Conservation (phyloP, 768 basidiomycete genomes). For the Collybia sordida region DNA sequence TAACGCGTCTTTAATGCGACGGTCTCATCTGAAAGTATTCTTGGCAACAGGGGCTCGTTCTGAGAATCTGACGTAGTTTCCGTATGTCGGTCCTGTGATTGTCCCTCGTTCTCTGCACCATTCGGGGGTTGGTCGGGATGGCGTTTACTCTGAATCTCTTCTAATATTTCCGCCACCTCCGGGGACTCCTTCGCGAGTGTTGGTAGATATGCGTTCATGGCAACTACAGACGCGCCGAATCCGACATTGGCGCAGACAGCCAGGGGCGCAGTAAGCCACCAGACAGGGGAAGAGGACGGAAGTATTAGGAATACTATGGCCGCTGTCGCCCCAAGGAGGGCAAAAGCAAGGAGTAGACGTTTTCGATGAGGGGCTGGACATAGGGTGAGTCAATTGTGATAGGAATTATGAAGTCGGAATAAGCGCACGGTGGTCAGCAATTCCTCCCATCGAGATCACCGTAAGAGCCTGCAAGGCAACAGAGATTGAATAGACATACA, state of each 20-base stretch:
- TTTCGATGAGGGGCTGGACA: slow-evolving; percentile 75
- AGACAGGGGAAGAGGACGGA: slow-evolving; percentile 67
- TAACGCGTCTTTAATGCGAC: slow-evolving; percentile 40
- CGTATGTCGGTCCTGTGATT: slow-evolving; percentile 18
- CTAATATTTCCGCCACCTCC: slow-evolving; percentile 46
- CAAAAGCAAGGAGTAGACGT: slow-evolving; percentile 73
- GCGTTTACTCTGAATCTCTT: slow-evolving; percentile 27
- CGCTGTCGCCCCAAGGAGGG: slow-evolving; percentile 64
- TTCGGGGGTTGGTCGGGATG: slow-evolving; percentile 11
- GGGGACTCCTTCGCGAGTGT: slow-evolving; percentile 64
- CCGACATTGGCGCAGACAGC: slow-evolving; percentile 80
- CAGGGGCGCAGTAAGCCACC: slow-evolving; percentile 67
- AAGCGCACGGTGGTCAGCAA: slow-evolving; percentile 84
- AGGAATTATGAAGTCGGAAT: neutral
- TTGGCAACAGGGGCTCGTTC: slow-evolving; percentile 39
- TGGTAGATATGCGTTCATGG: slow-evolving; percentile 89
- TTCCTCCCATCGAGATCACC: slow-evolving; percentile 90
- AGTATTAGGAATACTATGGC: slow-evolving; percentile 73
- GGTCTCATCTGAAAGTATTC: slow-evolving; percentile 12
- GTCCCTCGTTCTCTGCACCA: slow-evolving; percentile 13
- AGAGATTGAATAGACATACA: slow-evolving; percentile 86
- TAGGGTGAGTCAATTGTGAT: neutral
- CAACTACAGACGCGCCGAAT: slow-evolving; percentile 85
- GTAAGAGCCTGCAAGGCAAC: slow-evolving; percentile 91
- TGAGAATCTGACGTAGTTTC: slow-evolving; percentile 21